Conservation (phyloP, 345 rosid species). For the Dipteronia sinensis region DNA sequence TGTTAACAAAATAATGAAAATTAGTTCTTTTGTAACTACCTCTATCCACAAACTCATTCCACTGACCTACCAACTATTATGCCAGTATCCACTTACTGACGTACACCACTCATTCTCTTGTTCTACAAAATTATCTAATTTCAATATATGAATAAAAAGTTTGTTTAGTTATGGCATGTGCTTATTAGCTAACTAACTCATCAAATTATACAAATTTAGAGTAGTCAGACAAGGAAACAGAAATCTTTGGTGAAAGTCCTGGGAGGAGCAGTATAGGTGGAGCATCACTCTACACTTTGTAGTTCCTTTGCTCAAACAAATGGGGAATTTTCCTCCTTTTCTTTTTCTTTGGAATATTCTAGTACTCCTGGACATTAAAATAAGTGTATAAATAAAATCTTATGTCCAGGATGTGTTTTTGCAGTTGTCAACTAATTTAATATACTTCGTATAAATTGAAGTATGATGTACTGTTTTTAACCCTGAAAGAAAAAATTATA, state of each 20-base stretch:
- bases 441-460: not conserved
- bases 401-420: not conserved
- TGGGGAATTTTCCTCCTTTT: not conserved
- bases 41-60: too few species aligned
- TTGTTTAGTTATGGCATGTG: not conserved
- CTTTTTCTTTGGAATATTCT: not conserved
- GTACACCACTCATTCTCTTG: not conserved
- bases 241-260: not conserved
- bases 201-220: not conserved
- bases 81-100: not conserved
- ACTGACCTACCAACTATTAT: not conserved
- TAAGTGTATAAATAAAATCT: not conserved
- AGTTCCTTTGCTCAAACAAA: not conserved
- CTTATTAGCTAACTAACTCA: not conserved
- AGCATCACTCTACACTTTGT: not conserved
- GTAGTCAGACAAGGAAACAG: not conserved
- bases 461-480: not conserved
- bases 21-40: too few species aligned
- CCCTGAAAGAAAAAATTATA: not conserved
- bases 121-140: not conserved
- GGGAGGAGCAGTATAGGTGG: not conserved
- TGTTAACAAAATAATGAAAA: too few species aligned
- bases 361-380: not conserved
- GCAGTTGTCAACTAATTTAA: not conserved
- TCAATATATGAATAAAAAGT: not conserved